phyloP scores from a whole-genome alignment of 805 yeast genomes.

The Ogataea degrootiae region DNA sequence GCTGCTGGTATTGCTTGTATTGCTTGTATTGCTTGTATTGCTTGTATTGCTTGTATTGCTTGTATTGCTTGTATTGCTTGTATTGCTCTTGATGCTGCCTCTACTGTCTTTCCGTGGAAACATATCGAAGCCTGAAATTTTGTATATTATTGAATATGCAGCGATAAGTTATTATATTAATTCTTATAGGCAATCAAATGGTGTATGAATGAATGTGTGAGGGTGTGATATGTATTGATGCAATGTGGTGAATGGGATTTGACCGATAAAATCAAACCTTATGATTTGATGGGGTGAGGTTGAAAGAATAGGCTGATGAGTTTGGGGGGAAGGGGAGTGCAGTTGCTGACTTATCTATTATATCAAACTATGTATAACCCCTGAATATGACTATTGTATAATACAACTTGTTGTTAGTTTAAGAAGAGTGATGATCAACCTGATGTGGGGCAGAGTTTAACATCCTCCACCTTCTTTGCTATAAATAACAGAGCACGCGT shows the following conservation, averaged over 20 bases:
- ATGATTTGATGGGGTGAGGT: too few species aligned
- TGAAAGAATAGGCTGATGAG: too few species aligned
- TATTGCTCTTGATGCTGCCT: neutral
- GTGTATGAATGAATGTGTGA: too few species aligned
- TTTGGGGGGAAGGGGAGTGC: too few species aligned
- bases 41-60: neutral
- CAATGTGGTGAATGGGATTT: too few species aligned
- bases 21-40: neutral
- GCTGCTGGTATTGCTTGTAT: neutral
- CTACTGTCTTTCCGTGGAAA: neutral
- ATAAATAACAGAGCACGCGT: too few species aligned
- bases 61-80: neutral
- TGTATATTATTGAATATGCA: neutral
- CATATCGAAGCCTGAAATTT: neutral
- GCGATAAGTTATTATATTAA: neutral
- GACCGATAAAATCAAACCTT: too few species aligned
- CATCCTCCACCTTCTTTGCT: too few species aligned
- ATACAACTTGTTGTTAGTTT: neutral
- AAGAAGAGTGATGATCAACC: neutral
- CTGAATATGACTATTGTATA: neutral
- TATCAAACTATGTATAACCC: neutral
- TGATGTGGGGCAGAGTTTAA: too few species aligned
- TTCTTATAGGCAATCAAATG: too few species aligned
- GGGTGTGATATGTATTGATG: too few species aligned
- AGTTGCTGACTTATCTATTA: neutral